These are phyloP conservation scores for Choiromyces venosus DNA, from an alignment of 495 filamentous ascomycete genomes.

Conservation along the genomic window DNA sequence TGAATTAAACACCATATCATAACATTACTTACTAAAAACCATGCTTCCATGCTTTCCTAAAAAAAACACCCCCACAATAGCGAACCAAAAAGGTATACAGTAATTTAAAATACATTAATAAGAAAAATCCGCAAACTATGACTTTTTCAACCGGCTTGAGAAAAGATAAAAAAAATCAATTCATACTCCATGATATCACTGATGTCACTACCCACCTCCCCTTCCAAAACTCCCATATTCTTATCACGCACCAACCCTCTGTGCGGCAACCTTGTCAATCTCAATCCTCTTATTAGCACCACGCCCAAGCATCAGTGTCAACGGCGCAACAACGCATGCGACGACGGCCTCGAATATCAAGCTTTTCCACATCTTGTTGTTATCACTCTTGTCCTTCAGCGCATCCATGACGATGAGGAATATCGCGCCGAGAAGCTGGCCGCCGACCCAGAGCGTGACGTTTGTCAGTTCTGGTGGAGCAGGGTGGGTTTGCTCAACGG, in stretches of 20 bases:
- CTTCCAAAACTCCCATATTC: too few relatives aligned
- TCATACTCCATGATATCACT: too few relatives aligned
- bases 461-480: constrained; percentile 80
- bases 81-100: too few relatives aligned
- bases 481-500: constrained; percentile 80
- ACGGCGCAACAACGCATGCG: constrained; percentile 57
- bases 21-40: too few relatives aligned
- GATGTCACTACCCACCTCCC: too few relatives aligned
- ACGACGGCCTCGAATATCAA: constrained; percentile 75
- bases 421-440: constrained; percentile 70
- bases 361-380: constrained; percentile 45
- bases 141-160: too few relatives aligned
- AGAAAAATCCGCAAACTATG: too few relatives aligned
- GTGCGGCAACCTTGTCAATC: constrained; percentile 45
- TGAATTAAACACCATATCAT: too few relatives aligned
- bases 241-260: background rate
- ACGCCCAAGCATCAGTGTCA: constrained; percentile 62
- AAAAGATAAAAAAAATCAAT: too few relatives aligned
- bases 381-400: constrained; percentile 55
- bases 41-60: too few relatives aligned
- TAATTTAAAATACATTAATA: too few relatives aligned
- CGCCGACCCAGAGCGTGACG: constrained; percentile 76
- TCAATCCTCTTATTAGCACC: constrained; percentile 55
- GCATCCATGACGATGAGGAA: constrained; percentile 80
- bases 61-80: too few relatives aligned